These are phyloP conservation scores for Lipomyces sp. DNA, from an alignment of 805 yeast species.

Conservation along the genomic window DNA sequence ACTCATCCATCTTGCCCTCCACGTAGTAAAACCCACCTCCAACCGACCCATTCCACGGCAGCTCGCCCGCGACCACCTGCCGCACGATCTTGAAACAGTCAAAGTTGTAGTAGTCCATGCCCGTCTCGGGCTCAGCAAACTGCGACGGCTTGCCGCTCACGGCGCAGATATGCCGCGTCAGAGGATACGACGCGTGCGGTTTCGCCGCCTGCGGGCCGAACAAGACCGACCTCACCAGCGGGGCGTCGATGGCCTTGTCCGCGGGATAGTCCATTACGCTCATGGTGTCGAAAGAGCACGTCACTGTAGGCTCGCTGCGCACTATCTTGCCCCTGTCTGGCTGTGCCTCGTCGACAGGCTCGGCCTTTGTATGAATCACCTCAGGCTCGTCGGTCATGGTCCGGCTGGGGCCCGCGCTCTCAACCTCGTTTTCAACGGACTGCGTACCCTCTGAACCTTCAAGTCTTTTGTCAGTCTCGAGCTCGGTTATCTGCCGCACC, in stretches of 20 bases:
- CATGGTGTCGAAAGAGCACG: conserved; percentile 2
- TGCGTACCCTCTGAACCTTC: no score
- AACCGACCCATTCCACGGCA: conserved; percentile 50
- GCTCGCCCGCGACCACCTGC: conserved; percentile 44
- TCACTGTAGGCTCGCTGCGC: no score
- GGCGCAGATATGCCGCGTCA: conserved; percentile 52
- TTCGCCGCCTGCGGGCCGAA: conserved; percentile 57
- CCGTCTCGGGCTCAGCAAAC: conserved; percentile 83
- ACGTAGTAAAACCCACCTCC: conserved; percentile 36
- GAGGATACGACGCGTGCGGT: conserved; percentile 26
- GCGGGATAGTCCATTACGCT: conserved; percentile 9
- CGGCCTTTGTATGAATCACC: no score
- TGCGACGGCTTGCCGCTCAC: conserved; percentile 78
- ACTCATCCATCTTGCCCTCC: neutral
- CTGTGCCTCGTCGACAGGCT: no score
- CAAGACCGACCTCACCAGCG: conserved; percentile 39
- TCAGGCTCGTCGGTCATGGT: no score
- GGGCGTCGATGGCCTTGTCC: conserved; percentile 15
- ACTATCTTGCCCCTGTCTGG: no score
- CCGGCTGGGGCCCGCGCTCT: no score
- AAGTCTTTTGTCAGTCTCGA: no score
- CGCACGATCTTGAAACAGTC: conserved; percentile 70
- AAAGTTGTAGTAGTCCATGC: conserved; percentile 79
- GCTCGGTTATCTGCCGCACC: no score
- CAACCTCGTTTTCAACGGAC: no score